Conservation (phyloP, 164 flowering plant species). For the Sextonia rubra region DNA sequence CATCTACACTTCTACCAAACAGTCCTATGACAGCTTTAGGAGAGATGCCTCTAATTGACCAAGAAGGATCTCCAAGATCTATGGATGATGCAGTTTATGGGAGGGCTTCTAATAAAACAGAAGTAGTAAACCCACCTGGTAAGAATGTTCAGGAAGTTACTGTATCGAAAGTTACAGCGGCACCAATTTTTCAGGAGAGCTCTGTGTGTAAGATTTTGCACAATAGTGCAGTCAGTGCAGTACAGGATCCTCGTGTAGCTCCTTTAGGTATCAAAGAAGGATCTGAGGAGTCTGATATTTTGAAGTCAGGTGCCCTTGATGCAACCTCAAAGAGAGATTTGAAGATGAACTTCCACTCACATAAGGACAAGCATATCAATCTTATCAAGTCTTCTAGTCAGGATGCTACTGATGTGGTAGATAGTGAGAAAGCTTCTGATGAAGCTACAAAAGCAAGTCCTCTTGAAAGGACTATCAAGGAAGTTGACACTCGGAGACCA, state of each 20-base stretch:
- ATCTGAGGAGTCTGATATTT: slow-evolving; percentile 20
- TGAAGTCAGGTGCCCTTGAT: slow-evolving; percentile 24
- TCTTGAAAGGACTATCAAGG: slow-evolving; percentile 18
- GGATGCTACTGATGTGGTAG: slow-evolving; percentile 18
- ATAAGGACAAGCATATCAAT: slow-evolving; percentile 38
- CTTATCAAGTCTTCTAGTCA: slow-evolving; percentile 41
- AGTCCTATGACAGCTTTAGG: slow-evolving; percentile 23
- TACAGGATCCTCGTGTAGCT: slow-evolving; percentile 19
- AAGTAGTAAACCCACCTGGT: slow-evolving; percentile 9
- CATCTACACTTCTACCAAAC: slow-evolving; percentile 21
- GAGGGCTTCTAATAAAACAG: slow-evolving; percentile 15
- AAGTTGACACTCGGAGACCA: slow-evolving; percentile 23
- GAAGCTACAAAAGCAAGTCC: slow-evolving; percentile 15
- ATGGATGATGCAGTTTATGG: slow-evolving; percentile 7
- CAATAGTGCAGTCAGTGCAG: slow-evolving; percentile 27
- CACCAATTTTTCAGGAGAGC: slow-evolving; percentile 61
- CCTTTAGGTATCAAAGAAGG: slow-evolving; percentile 17
- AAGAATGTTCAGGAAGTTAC: slow-evolving; percentile 18
- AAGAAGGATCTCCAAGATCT: slow-evolving; percentile 24
- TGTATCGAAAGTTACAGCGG: slow-evolving; percentile 31
- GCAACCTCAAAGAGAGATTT: slow-evolving; percentile 16
- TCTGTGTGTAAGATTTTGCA: slow-evolving; percentile 29
- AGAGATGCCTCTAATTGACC: slow-evolving; percentile 13
- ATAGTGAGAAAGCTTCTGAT: slow-evolving; percentile 11
- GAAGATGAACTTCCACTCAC: slow-evolving; percentile 41